Conservation (phyloP, 345 rosid species). For the Lepidium didymum region DNA sequence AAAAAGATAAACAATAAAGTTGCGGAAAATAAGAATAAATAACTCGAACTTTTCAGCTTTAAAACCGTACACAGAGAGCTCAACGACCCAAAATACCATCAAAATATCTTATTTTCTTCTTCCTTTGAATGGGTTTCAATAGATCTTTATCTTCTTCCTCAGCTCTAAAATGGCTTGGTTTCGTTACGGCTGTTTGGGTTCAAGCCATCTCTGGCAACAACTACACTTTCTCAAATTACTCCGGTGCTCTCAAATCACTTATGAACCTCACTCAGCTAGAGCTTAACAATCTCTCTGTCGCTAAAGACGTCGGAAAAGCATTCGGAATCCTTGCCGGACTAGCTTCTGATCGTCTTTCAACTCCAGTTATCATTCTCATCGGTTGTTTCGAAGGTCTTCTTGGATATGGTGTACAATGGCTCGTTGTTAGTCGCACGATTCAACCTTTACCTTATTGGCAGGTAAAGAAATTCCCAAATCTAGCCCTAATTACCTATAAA, state of each 20-base stretch:
- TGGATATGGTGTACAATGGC: conserved; percentile 71
- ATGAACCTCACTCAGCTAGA: conserved; percentile 48
- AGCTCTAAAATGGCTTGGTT: conserved; percentile 55
- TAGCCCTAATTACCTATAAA: not conserved
- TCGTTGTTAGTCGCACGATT: conserved; percentile 46
- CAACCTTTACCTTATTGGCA: conserved; percentile 55
- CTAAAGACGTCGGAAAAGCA: conserved; percentile 62
- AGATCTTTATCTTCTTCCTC: conserved; percentile 18
- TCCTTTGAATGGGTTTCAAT: conserved; percentile 7
- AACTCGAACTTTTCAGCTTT: not conserved
- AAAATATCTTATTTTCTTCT: not conserved
- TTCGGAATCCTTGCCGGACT: conserved; percentile 60
- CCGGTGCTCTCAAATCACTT: conserved; percentile 51
- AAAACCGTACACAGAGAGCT: conserved; percentile 13
- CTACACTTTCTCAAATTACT: conserved; percentile 59
- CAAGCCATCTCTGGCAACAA: conserved; percentile 60
- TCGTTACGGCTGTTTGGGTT: conserved; percentile 57
- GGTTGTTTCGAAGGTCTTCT: conserved; percentile 46
- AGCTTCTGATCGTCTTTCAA: conserved; percentile 43
- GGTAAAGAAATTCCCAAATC: conserved; percentile 17
- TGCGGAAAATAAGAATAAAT: not conserved
- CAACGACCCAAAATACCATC: not conserved
- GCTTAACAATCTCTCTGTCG: conserved; percentile 52
- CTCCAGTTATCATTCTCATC: conserved; percentile 36
- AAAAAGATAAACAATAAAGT: conserved; percentile 7